Conservation (phyloP, 2,329 filamentous ascomycete genomes). For the Pezicula carpinea region DNA sequence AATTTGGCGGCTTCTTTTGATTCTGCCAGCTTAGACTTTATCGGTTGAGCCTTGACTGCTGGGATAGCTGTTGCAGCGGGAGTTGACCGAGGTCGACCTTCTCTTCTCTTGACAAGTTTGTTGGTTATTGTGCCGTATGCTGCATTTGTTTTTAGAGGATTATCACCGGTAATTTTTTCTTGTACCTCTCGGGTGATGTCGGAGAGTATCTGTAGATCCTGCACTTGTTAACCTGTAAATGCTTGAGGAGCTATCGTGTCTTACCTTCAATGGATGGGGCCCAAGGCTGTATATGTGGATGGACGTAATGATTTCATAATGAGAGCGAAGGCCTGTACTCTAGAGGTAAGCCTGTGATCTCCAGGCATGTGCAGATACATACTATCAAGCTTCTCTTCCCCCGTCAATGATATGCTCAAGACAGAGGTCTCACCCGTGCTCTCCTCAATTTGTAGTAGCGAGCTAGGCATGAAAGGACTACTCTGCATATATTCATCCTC, state of each 20-base stretch:
- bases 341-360: background rate
- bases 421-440: constrained; percentile 47
- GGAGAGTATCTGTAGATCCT: constrained; percentile 64
- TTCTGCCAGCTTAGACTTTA: constrained; percentile 12
- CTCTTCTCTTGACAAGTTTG: constrained; percentile 52
- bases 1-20: constrained; percentile 11
- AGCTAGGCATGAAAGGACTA: constrained; percentile 63
- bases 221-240: background rate
- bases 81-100: constrained; percentile 19
- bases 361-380: constrained; percentile 32
- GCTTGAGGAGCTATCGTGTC: constrained; percentile 2
- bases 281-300: constrained; percentile 87
- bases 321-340: constrained; percentile 54
- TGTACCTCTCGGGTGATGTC: constrained; percentile 63
- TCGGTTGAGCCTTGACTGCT: constrained; percentile 30
- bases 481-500: constrained; percentile 65
- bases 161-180: constrained; percentile 50
- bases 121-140: constrained; percentile 75
- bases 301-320: constrained; percentile 69
- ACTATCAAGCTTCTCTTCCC: constrained; percentile 66
- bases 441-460: constrained; percentile 50
- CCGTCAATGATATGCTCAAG: constrained; percentile 60
- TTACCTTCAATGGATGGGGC: constrained; percentile 60
- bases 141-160: constrained; percentile 53
- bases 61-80: constrained; percentile 31